These are phyloP conservation scores for Thuja plicata DNA, from an alignment of 83 land plant genomes.

Conservation along the genomic window DNA sequence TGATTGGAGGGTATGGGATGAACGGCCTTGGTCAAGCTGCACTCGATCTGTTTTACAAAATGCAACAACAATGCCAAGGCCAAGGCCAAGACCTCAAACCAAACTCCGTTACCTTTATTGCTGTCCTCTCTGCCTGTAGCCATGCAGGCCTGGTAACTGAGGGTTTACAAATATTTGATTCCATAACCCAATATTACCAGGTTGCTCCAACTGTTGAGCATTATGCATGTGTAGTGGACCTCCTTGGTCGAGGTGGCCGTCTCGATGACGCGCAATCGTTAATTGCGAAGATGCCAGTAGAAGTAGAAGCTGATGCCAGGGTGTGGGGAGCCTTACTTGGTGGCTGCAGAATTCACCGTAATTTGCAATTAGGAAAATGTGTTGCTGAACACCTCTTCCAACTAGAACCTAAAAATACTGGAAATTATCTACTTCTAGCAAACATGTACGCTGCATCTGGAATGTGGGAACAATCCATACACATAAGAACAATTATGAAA, in stretches of 20 bases:
- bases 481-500: conserved; percentile 17
- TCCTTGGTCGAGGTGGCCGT: conserved; percentile 53
- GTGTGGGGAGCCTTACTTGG: conserved; percentile 72
- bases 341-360: conserved; percentile 42
- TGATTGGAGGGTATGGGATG: conserved; percentile 46
- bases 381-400: conserved; percentile 41
- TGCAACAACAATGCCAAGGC: conserved; percentile 22
- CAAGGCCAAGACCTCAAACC: conserved; percentile 34
- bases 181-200: conserved; percentile 32
- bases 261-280: conserved; percentile 50
- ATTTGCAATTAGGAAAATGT: conserved; percentile 42
- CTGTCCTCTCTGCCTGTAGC: conserved; percentile 55
- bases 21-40: conserved; percentile 43
- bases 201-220: conserved; percentile 66
- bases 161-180: conserved; percentile 49
- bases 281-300: conserved; percentile 45
- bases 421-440: conserved; percentile 17
- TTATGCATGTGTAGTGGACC: conserved; percentile 63
- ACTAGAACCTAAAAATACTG: conserved; percentile 18
- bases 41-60: conserved; percentile 26
- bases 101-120: conserved; percentile 64
- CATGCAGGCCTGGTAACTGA: conserved; percentile 44
- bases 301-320: conserved; percentile 31
- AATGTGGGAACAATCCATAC: not conserved
- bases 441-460: conserved; percentile 16